Base-by-base conservation (phyloP, 257 asterid genomes). In the Lycium barbarum region DNA sequence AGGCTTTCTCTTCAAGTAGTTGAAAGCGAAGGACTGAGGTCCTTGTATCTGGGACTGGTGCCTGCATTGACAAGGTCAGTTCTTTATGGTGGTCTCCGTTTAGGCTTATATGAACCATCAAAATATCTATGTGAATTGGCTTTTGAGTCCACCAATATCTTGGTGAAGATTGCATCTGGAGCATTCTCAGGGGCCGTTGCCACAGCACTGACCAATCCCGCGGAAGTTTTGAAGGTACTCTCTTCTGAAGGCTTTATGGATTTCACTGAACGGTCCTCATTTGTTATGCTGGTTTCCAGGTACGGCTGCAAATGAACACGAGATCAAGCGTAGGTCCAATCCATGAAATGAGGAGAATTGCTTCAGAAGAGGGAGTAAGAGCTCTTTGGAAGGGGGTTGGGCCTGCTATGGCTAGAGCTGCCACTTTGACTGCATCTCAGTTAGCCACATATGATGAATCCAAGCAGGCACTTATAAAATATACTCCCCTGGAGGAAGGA, bases 31-130 rank as follows among this genome's bases (percentile, higher is more conserved):
- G 99, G 99, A 59, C 83, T 88, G 17, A 90, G 90, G 88, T 93
- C 97, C 88, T 92, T 96, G 93, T 96, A 96, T 88, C 87, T 92
- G 88, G 99, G 99, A 86, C 84, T 95, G 87, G 88, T 95, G 62
- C 98, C 99, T 84, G 94, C 98, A 80, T 86, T 96, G 91, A 95
- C 86, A 86, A 96, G 99, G 99, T 96, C 99, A 96, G 97, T 96
- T 95, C 93, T 96, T 89, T 96, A 96, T 85, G 99, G 99, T 86
- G 99, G 99, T 92, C 99, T 96, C 89, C 98, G 99, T 91, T 92
- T 96, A 95, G 98, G 99, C 88, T 95, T 96, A 90, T 96, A 96
- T 90, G 95, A 93, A 91, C 99, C 99, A 80, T 92, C 99, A 83
- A 96, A 96, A 92, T 91, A 95, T 93, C 95, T 93, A 81, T 93